Evolutionary conservation across 805 yeast species (phyloP), one percentile per base, ranked within the genome.

Genomic region (Candida koratica): DNA sequence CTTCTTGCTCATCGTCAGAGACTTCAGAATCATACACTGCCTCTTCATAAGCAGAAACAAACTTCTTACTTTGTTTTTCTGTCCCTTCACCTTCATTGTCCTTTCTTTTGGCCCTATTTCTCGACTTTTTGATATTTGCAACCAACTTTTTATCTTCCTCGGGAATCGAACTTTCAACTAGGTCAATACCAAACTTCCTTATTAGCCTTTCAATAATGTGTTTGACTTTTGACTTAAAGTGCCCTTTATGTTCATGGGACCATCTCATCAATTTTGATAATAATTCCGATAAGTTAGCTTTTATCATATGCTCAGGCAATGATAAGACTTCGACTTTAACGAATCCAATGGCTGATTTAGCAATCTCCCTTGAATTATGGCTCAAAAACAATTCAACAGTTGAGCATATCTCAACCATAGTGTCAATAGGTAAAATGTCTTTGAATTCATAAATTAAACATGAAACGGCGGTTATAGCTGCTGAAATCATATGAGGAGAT

Each of bases 171-270:
- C 66, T 66, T 53, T 84, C 95, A 35, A 93, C 75, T n/a, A 68
- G 73, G 22, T 89, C 97, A 43, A 77, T 73, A n/a, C 97, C 96
- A 55, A 86, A 87, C 55, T 88, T 80, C 56, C 98, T 77, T 37
- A 90, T 76, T 52, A 93, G 67, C 50, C 97, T 77, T 69, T 93
- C 99, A 44, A 93, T 69, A 37, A 93, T 83, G 54, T 93, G 97
- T 65, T 87, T 86, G 24, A 93, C 90, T 60, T 86, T 90, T 10
- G 89, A 76, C 57, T 86, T 88, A 73, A 93, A 93, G 55, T 88
- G 96, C 32, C 95, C 94, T 53, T 87, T 86, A 61, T 90, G 97
- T 56, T 89, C 97, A 57, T 87, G 93, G 27, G 96, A 86, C 93
- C 97, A 89, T 43, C 79, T 78, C 75, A 93, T 69, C 51, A 93